Conservation (phyloP, 148 eudicot genomes). For the Diospyros kaki region DNA sequence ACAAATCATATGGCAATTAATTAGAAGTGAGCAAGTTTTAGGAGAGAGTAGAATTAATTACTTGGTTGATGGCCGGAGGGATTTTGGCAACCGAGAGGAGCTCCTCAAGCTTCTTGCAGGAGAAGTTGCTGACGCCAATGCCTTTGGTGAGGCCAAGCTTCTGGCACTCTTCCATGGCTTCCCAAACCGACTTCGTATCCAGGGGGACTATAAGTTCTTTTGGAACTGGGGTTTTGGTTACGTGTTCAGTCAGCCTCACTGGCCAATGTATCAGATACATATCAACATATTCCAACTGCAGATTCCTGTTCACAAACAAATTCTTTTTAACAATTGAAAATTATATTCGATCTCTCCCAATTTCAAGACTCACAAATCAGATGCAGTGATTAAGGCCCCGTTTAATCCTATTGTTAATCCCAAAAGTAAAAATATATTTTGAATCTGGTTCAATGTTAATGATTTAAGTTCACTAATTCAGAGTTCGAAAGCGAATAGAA, state of each 20-base stretch:
- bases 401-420: too few relatives aligned
- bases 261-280: slow-evolving; percentile 75
- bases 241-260: slow-evolving; percentile 34
- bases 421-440: too few relatives aligned
- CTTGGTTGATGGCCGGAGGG: slow-evolving; percentile 81
- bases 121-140: slow-evolving; percentile 82
- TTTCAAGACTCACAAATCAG: too few relatives aligned
- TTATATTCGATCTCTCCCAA: too few relatives aligned
- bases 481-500: too few relatives aligned
- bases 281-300: slow-evolving; percentile 62
- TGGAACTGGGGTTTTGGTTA: slow-evolving; percentile 33
- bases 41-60: slow-evolving; percentile 16
- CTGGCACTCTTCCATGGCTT: slow-evolving; percentile 69
- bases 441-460: too few relatives aligned
- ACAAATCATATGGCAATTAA: too few relatives aligned
- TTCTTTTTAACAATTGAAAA: too few relatives aligned
- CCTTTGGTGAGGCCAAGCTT: slow-evolving; percentile 61
- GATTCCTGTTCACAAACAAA: slow-evolving; percentile 35
- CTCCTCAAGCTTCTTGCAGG: slow-evolving; percentile 40
- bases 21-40: too few relatives aligned
- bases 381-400: too few relatives aligned
- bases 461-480: too few relatives aligned
- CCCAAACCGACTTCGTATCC: slow-evolving; percentile 59
- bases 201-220: slow-evolving; percentile 41
- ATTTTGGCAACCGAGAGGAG: slow-evolving; percentile 55